A percentile compares a stretch with the other conserved stretches of the same genome.
Evolutionary conservation across 208 protist genomes (phyloP).

Genomic region (Entamoeba nuttalli): DNA sequence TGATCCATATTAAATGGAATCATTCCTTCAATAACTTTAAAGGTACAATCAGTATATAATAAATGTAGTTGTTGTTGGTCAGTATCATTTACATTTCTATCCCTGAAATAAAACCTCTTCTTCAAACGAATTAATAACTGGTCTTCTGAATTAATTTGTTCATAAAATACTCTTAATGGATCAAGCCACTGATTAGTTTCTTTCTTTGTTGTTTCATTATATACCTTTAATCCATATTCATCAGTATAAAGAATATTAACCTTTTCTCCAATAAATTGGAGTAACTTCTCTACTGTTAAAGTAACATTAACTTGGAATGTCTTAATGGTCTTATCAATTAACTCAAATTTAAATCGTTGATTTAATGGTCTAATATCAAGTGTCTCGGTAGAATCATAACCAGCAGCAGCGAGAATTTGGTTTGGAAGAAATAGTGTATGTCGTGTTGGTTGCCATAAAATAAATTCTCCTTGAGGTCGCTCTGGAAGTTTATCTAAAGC

Average conservation of each 20-base stretch:
- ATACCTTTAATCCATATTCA: neutral
- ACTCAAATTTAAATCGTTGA: neutral
- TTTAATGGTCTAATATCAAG: neutral
- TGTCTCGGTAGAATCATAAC: neutral
- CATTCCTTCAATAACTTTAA: neutral
- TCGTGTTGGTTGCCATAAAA: neutral
- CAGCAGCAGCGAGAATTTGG: neutral
- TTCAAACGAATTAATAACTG: neutral
- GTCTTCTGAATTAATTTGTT: neutral
- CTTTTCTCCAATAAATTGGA: neutral
- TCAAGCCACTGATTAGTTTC: neutral
- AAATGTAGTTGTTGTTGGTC: neutral
- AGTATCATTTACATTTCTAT: neutral
- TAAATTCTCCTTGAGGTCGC: neutral
- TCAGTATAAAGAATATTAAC: neutral
- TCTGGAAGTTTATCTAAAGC: neutral
- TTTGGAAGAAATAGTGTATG: neutral
- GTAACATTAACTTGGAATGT: neutral
- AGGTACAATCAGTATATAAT: neutral
- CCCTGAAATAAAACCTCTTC: neutral
- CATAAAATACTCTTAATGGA: neutral
- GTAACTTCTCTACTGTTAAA: neutral
- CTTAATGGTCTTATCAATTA: neutral
- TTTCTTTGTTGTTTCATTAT: neutral
- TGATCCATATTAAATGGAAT: neutral